These are phyloP conservation scores for Apiotrichum veenhuisii DNA, from an alignment of 1,284 basidiomycete species.

Conservation along the genomic window DNA sequence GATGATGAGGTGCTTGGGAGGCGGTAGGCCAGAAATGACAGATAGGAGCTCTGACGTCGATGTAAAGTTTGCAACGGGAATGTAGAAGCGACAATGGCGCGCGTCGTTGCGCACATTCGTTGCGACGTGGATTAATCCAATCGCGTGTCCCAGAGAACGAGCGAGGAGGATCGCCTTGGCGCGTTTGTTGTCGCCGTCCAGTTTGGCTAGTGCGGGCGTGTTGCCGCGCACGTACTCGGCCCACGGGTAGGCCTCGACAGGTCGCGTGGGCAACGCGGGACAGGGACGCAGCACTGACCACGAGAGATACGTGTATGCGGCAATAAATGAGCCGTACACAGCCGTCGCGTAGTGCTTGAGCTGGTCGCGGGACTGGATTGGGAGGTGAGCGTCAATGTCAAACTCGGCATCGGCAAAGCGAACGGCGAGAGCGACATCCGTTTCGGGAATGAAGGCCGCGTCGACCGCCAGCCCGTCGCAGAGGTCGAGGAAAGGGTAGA, in stretches of 20 bases:
- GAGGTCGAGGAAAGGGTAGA: slow-evolving; percentile 49
- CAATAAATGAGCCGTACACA: slow-evolving; percentile 51
- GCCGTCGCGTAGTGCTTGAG: slow-evolving; percentile 50
- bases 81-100: slow-evolving; percentile 46
- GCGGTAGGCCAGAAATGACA: slow-evolving; percentile 2
- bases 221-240: slow-evolving; percentile 3
- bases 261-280: slow-evolving; percentile 6
- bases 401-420: slow-evolving; percentile 8
- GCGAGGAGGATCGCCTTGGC: slow-evolving; percentile 18
- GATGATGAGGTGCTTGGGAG: slow-evolving; percentile 7
- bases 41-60: slow-evolving; percentile 19
- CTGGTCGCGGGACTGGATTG: slow-evolving; percentile 47
- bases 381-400: slow-evolving; percentile 25
- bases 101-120: slow-evolving; percentile 50
- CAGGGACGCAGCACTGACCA: slow-evolving; percentile 38
- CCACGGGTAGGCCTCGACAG: slow-evolving; percentile 22
- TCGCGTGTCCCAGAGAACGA: slow-evolving; percentile 49
- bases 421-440: background rate
- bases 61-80: slow-evolving; percentile 43
- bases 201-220: background rate
- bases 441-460: slow-evolving; percentile 27
- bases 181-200: background rate
- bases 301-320: slow-evolving; percentile 50
- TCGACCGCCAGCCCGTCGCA: slow-evolving; percentile 50
- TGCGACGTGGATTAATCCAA: slow-evolving; percentile 51